Base-by-base conservation (phyloP, 179 eudicot genomes). In the Sideroxylon spinosum region DNA sequence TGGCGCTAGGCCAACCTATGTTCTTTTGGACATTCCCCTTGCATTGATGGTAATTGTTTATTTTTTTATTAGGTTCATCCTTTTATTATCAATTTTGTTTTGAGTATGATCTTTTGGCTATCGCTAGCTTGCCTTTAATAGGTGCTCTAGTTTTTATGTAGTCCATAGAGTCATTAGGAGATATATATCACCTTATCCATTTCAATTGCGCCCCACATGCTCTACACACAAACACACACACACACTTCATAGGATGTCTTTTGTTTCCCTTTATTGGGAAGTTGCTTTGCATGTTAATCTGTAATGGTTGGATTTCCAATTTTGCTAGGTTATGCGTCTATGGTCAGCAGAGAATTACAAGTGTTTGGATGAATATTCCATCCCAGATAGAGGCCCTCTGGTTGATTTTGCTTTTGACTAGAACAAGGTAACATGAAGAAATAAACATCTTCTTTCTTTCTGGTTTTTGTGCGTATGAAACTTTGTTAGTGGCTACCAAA, bases 401-500 rank as follows among this genome's bases (percentile, higher is more conserved):
- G 81, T 93, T 83, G 97, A 94, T 85, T 93, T 89, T 86, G 97
- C 91, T 85, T 94, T 94, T 82, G 98, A 94, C 68, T 97, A 94
- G 87, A 92, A 82, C 87, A 94, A 94, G 97, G 98, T 93, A 86
- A 75, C 48, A 44, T 23, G 46, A 73, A 28, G 66, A 55, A 67
- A 67, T 28, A 25, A 68, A 29, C 64, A 53, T 76, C 29, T 63
- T 53, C 46, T 53, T 66, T 4, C 67, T 19, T 32, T 26, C 49
- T 49, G 32, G 53, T 60, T 68, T 68, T 44, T 44, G 12, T 49
- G 52, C 7, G 23, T 46, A 0, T n/a, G 29, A 70, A 68, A 70
- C 57, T 11, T 23, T n/a, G 16, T 49, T 46, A 53, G 37, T 70
- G 28, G 48, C n/a, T 52, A 14, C 56, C 56, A 52, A 9, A 9